Evolutionary conservation across 352 stramenopile genomes (phyloP).

Genomic region (Phytophthora chlamydospora): DNA sequence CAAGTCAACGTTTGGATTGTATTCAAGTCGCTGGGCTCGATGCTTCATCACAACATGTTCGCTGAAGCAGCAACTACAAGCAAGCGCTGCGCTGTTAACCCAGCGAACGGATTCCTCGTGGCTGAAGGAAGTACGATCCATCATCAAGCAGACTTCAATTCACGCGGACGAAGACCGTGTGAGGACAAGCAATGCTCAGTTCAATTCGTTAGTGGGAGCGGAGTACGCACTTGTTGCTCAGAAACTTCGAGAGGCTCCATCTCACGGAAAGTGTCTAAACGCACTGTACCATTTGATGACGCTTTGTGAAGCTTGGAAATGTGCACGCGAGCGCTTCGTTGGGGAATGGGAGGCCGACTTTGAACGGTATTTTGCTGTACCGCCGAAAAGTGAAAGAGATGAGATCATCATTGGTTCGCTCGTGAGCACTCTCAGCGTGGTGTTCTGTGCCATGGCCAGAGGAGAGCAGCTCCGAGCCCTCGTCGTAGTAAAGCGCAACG

Average conservation of each 20-base stretch:
- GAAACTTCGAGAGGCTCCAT: constrained; percentile 47
- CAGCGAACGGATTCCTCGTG: constrained; percentile 25
- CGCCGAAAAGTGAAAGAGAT: constrained; percentile 56
- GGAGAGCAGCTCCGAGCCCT: constrained; percentile 51
- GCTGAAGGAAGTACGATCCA: constrained; percentile 26
- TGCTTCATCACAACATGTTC: constrained; percentile 38
- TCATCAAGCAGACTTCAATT: constrained; percentile 14
- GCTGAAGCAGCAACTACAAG: constrained; percentile 24
- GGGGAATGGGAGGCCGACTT: constrained; percentile 53
- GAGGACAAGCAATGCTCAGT: background rate
- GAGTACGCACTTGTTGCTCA: constrained; percentile 39
- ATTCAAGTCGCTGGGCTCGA: constrained; percentile 44
- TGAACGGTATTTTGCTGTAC: constrained; percentile 45
- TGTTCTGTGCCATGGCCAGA: constrained; percentile 45
- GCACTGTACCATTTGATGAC: constrained; percentile 62
- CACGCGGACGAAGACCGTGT: background rate
- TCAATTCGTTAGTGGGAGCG: background rate
- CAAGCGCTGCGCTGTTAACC: constrained; percentile 10
- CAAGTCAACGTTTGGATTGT: constrained; percentile 49
- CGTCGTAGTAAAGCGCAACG: constrained; percentile 53
- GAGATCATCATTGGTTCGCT: constrained; percentile 59
- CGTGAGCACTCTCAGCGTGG: constrained; percentile 39
- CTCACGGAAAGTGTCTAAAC: constrained; percentile 70
- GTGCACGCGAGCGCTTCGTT: constrained; percentile 34
- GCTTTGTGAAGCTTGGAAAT: constrained; percentile 33